Evolutionary conservation across 2,329 filamentous ascomycete species (phyloP).

Genomic region (Sphaerulina vaccinii): DNA sequence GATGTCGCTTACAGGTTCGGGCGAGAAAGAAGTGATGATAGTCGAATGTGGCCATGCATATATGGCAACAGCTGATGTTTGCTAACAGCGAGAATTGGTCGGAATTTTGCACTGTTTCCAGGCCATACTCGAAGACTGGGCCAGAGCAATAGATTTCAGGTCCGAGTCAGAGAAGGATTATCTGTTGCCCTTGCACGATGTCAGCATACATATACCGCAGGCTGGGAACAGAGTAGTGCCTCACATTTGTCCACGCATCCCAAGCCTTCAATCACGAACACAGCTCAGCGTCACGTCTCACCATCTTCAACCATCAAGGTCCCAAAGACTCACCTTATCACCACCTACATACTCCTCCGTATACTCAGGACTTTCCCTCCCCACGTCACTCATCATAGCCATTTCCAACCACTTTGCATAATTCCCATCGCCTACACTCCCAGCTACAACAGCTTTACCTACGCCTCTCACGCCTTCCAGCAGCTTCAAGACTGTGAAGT

Average conservation of each 20-base stretch:
- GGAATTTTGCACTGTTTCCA: no score
- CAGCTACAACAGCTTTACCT: slow-evolving; percentile 43
- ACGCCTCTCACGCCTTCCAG: slow-evolving; percentile 51
- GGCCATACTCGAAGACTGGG: no score
- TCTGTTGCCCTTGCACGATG: slow-evolving; percentile 2
- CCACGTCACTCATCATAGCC: slow-evolving; percentile 43
- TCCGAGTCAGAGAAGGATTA: not conserved
- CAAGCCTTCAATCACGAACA: slow-evolving; percentile 2
- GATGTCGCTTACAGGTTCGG: no score
- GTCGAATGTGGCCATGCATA: no score
- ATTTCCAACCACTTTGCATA: slow-evolving; percentile 48
- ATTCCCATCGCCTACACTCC: slow-evolving; percentile 42
- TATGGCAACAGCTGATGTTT: no score
- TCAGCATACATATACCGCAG: not conserved
- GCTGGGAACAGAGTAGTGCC: not conserved
- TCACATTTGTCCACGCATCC: slow-evolving; percentile 13
- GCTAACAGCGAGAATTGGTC: no score
- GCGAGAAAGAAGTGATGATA: no score
- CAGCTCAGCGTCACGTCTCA: slow-evolving; percentile 2
- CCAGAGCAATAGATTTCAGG: no score
- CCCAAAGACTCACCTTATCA: slow-evolving; percentile 11
- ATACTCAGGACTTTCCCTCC: slow-evolving; percentile 32
- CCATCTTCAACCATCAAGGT: slow-evolving; percentile 10
- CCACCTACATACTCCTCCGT: slow-evolving; percentile 25
- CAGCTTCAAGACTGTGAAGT: slow-evolving; percentile 44